These are phyloP conservation scores for Taphrina wiesneri DNA, from an alignment of 1,139 yeast genomes.

Conservation along the genomic window DNA sequence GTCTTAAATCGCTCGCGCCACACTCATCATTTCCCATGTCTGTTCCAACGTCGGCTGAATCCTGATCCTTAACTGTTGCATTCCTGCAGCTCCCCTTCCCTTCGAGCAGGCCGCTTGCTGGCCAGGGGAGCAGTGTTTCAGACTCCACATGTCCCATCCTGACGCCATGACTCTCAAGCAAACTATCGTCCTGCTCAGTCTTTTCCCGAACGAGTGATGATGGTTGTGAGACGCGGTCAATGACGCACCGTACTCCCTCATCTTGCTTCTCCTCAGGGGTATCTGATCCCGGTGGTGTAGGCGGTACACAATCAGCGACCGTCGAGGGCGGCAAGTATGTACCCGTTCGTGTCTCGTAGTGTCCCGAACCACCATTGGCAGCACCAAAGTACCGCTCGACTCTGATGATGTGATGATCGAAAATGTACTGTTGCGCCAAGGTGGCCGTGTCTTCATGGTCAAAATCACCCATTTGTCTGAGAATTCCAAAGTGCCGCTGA, in stretches of 20 bases:
- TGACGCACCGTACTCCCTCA: neutral
- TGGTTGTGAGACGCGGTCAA: neutral
- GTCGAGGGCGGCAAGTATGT: neutral
- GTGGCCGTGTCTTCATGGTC: neutral
- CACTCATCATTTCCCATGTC: neutral
- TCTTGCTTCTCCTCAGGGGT: neutral
- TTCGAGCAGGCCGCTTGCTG: neutral
- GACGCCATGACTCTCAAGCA: neutral
- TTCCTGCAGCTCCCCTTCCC: neutral
- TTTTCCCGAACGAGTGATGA: neutral
- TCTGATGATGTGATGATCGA: neutral
- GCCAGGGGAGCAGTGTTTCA: neutral
- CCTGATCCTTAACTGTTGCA: neutral
- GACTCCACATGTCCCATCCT: neutral
- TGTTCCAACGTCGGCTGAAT: neutral
- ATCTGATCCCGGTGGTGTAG: constrained; percentile 17
- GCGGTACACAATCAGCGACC: constrained; percentile 6
- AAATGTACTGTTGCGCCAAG: neutral
- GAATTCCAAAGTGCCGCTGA: neutral
- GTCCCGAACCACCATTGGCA: neutral
- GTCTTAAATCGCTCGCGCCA: neutral
- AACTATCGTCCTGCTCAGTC: neutral
- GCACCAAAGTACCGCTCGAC: neutral
- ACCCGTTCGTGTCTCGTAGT: neutral
- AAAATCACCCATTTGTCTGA: neutral